Evolutionary conservation across 78 protist genomes (phyloP).

Genomic region (Planoprotostelium fungivorum): DNA sequence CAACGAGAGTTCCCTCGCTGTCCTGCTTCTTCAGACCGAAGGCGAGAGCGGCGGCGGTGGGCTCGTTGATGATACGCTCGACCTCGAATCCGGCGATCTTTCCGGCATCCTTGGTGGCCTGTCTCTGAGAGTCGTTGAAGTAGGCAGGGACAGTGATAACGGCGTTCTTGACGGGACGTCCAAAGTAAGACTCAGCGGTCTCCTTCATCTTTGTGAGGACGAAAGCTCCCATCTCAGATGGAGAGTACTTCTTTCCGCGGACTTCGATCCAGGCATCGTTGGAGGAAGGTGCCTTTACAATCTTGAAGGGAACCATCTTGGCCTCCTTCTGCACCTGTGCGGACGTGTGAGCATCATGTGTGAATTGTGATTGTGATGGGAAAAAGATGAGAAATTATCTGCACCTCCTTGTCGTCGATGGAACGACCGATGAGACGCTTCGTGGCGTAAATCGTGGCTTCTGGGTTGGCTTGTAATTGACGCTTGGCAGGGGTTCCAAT

Average conservation of each 20-base stretch:
- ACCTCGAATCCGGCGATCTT: conserved; percentile 86
- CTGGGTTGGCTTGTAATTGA: conserved; percentile 75
- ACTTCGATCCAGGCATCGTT: conserved; percentile 93
- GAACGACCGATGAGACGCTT: conserved; percentile 89
- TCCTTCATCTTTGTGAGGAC: conserved; percentile 96
- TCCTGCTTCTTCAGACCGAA: conserved; percentile 75
- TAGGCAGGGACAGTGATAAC: conserved; percentile 97
- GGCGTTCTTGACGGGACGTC: conserved; percentile 79
- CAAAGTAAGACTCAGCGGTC: conserved; percentile 90
- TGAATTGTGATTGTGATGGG: too few relatives aligned
- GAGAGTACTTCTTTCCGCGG: conserved; percentile 89
- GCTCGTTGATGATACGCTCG: conserved; percentile 98
- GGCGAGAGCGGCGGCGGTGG: conserved; percentile 96
- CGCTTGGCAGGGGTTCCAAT: conserved; percentile 74
- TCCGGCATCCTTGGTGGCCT: conserved; percentile 90
- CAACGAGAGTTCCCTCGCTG: conserved; percentile 63
- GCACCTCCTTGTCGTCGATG: conserved; percentile 51
- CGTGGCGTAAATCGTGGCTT: conserved; percentile 88
- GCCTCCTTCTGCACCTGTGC: conserved; percentile 62
- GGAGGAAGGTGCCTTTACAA: conserved; percentile 78
- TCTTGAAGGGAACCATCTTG: conserved; percentile 65
- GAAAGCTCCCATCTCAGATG: conserved; percentile 95
- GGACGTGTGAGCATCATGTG: too few relatives aligned
- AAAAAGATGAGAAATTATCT: too few relatives aligned
- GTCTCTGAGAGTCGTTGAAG: conserved; percentile 85